phyloP scores from a whole-genome alignment of 192 early-diverging fungal genomes.

The Pecoramyces ruminantium region DNA sequence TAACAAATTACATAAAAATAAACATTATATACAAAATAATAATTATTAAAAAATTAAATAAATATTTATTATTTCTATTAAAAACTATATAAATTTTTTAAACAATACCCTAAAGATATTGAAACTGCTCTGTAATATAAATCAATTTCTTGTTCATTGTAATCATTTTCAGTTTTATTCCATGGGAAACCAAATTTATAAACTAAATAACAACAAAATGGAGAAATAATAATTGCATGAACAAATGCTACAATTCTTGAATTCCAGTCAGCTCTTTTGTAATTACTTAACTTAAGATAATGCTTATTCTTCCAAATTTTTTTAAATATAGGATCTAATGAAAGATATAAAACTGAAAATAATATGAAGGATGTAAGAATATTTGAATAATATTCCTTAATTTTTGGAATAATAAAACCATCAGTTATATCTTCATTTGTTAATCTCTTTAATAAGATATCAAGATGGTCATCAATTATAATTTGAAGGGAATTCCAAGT shows the following conservation, averaged over 20 bases:
- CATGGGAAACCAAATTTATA: neutral
- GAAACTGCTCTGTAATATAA: neutral
- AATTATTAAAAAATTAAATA: too few relatives aligned
- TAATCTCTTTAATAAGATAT: neutral
- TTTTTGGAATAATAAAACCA: neutral
- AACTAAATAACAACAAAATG: neutral
- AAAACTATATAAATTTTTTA: too few relatives aligned
- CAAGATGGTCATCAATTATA: neutral
- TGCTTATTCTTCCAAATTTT: neutral
- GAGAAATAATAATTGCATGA: neutral
- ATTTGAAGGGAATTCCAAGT: neutral
- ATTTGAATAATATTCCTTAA: neutral
- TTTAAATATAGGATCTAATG: neutral
- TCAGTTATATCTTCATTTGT: neutral
- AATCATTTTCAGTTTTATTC: neutral
- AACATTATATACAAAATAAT: too few relatives aligned
- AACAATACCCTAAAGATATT: neutral
- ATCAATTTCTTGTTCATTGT: neutral
- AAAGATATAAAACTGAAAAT: neutral
- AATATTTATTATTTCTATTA: too few relatives aligned
- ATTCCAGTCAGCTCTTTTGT: neutral
- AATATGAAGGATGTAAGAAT: neutral
- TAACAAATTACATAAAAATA: too few relatives aligned
- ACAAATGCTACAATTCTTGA: neutral
- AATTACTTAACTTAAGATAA: neutral